These are phyloP conservation scores for Amyloporia xantha DNA, from an alignment of 768 basidiomycete species.

Conservation along the genomic window DNA sequence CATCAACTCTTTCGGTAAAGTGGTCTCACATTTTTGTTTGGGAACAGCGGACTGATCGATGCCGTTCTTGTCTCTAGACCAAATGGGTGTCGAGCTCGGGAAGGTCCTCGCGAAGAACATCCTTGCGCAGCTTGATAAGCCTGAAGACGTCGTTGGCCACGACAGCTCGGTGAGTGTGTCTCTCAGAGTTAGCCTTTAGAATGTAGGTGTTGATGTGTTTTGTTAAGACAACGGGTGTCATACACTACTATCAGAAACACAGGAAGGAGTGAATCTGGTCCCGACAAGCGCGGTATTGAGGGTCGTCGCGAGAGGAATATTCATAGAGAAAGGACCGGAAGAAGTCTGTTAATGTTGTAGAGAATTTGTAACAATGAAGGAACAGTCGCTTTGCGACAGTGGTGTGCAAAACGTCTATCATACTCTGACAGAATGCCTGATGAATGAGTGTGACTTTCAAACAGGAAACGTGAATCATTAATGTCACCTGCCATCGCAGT, in stretches of 20 bases:
- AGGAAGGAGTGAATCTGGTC: conserved; percentile 55
- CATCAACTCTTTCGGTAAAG: conserved; percentile 95
- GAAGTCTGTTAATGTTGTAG: neutral
- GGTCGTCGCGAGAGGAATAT: neutral
- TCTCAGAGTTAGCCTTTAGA: neutral
- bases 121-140: conserved; percentile 75
- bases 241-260: conserved; percentile 93
- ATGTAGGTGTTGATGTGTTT: conserved; percentile 6
- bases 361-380: too few relatives aligned
- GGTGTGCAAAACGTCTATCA: too few relatives aligned
- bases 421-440: too few relatives aligned
- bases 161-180: conserved; percentile 69
- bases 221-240: conserved; percentile 83
- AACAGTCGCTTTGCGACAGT: too few relatives aligned
- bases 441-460: too few relatives aligned
- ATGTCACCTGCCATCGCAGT: too few relatives aligned
- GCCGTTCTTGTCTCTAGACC: conserved; percentile 45
- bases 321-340: neutral
- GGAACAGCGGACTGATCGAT: too few relatives aligned
- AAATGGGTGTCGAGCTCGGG: conserved; percentile 99
- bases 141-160: conserved; percentile 77
- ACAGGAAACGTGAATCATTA: too few relatives aligned
- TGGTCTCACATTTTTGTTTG: too few relatives aligned
- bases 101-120: conserved; percentile 98
- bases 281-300: neutral